Base-by-base conservation (phyloP, 1,284 basidiomycete genomes). In the Rhodotorula sp. region DNA sequence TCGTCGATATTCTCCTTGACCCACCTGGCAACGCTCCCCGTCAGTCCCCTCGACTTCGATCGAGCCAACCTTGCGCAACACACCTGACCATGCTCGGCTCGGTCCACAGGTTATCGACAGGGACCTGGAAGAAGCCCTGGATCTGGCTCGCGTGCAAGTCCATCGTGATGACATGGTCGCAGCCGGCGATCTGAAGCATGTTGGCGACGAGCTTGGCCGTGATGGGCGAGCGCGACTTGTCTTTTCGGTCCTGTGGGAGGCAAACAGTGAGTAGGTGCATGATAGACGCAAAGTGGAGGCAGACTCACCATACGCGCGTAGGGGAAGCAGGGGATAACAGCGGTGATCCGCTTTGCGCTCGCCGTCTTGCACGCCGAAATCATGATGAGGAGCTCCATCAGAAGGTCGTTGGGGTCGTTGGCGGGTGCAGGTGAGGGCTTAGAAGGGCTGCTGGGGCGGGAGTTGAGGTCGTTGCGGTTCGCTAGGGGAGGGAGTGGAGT, bases 81-180 rank as follows among this genome's bases (percentile, higher is more conserved):
- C 68, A 77, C 65, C 74, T 60, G 30, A 77, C 68, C 76, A 79
- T 78, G 46, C 77, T 76, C 22, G 77, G 78, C 71, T 79, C 78
- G 24, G 74, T 77, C 74, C 88, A 96, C 64, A 96, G 83, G 81
- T 99, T 99, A 84, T 99, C 95, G 66, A 97, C 94, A 24, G 95
- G 96, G 76, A 99, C 94, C 81, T 99, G 94, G 80, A 99, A 99
- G 84, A 99, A 99, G 18, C 95, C 95, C 81, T 99, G 95, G 74
- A 99, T 98, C 83, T 99, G 95, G 76, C 90, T 93, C 18, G 95
- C 96, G 80, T 99, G 95, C 52, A 99, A 84, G 80, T 99, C 95
- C 88, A 99, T 94, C 28, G 95, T 99, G 78, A 99, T 99, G 78
- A 99, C 91, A 80, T 99, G 95, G 83, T 99, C 94, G 76, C 92